Percentiles rank a stretch among this genome's conserved stretches.
Evolutionary conservation across 1,139 yeast species (phyloP).

Genomic region (Pichia sp.): DNA sequence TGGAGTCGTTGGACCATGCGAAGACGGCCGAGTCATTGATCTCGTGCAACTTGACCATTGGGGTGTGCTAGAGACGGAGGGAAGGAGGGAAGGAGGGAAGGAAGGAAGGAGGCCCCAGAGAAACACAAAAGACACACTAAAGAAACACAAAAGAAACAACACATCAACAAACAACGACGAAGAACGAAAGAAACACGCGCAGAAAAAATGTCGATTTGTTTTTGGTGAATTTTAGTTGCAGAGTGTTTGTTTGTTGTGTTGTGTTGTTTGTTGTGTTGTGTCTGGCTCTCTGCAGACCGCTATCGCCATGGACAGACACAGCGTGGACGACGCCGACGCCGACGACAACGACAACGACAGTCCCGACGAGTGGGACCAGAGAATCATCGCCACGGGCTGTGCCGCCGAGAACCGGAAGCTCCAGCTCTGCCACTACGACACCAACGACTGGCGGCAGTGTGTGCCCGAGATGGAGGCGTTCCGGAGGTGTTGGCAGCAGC

Average conservation of each 20-base stretch:
- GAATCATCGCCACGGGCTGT: slow-evolving; percentile 72
- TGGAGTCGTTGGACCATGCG: slow-evolving; percentile 82
- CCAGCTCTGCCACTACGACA: slow-evolving; percentile 74
- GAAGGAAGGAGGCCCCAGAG: neutral
- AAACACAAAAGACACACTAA: too few relatives aligned
- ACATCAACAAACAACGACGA: too few relatives aligned
- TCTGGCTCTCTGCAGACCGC: too few relatives aligned
- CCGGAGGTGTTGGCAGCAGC: slow-evolving; percentile 58
- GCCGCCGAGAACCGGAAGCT: slow-evolving; percentile 59
- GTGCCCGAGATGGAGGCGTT: slow-evolving; percentile 61
- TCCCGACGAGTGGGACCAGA: slow-evolving; percentile 70
- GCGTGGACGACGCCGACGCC: neutral
- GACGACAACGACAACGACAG: slow-evolving; percentile 35
- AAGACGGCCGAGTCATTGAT: slow-evolving; percentile 83
- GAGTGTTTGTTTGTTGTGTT: neutral
- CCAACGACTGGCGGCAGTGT: slow-evolving; percentile 75
- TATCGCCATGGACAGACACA: neutral
- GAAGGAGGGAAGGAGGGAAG: neutral
- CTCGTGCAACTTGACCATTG: slow-evolving; percentile 80
- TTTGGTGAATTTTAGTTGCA: neutral
- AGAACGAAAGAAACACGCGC: too few relatives aligned
- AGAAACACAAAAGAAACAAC: too few relatives aligned
- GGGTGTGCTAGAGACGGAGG: neutral
- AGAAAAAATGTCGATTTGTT: too few relatives aligned
- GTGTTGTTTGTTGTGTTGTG: neutral